phyloP scores from a whole-genome alignment of 2,329 filamentous ascomycete species.

The Phyllosticta capitalensis region DNA sequence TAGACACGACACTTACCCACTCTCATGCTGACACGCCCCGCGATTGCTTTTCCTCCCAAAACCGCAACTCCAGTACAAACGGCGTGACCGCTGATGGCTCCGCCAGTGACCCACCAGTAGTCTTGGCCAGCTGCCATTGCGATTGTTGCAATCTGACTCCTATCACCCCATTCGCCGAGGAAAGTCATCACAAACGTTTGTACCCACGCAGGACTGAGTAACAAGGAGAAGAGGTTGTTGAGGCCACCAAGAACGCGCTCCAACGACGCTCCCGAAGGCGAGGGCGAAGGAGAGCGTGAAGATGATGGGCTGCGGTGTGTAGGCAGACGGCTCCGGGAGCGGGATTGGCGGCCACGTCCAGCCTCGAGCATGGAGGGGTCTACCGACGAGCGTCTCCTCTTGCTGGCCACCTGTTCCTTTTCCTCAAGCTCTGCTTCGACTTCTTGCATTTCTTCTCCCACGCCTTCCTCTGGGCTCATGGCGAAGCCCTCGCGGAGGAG shows the following conservation, averaged over 20 bases:
- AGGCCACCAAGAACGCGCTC: conserved; percentile 53
- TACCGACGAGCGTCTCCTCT: conserved; percentile 57
- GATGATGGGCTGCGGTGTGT: conserved; percentile 71
- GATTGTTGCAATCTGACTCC: conserved; percentile 95
- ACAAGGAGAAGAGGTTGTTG: conserved; percentile 74
- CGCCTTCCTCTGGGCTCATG: conserved; percentile 84
- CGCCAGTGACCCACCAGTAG: conserved; percentile 96
- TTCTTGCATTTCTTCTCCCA: conserved; percentile 95
- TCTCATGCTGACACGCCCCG: conserved; percentile 86
- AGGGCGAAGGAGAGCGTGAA: conserved; percentile 30
- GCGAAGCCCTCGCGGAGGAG: conserved; percentile 77
- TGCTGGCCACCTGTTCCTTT: conserved; percentile 70
- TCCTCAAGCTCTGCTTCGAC: conserved; percentile 90
- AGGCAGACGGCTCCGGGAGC: conserved; percentile 67
- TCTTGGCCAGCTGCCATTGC: conserved; percentile 98
- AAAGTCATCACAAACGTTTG: conserved; percentile 99
- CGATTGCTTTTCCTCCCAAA: conserved; percentile 83
- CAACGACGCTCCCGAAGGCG: conserved; percentile 45
- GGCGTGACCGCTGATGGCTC: conserved; percentile 75
- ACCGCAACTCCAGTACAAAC: conserved; percentile 89
- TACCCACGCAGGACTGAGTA: conserved; percentile 94
- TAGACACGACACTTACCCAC: conserved; percentile 60
- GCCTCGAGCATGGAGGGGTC: conserved; percentile 73
- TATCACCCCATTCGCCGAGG: conserved; percentile 93
- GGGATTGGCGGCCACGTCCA: conserved; percentile 63